These are phyloP conservation scores for Citrus mangshanensis DNA, from an alignment of 345 rosid species.

Conservation along the genomic window DNA sequence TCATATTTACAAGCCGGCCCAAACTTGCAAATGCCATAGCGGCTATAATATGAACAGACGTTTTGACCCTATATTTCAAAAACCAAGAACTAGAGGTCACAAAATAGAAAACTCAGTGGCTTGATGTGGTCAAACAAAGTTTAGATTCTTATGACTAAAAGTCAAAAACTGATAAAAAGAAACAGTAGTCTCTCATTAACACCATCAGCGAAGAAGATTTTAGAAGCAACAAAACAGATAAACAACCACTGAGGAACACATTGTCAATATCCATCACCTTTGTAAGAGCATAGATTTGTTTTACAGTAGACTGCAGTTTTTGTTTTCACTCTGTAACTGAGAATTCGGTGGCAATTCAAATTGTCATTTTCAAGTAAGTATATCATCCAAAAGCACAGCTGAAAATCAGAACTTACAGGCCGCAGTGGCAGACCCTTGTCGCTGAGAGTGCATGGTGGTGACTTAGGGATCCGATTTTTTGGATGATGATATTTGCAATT, in stretches of 20 bases:
- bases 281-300: neutral
- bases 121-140: neutral
- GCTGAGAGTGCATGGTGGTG: constrained; percentile 53
- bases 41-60: constrained; percentile 75
- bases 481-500: constrained; percentile 94
- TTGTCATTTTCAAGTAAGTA: neutral
- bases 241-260: neutral
- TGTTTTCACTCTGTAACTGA: neutral
- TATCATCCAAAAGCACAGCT: constrained; percentile 2
- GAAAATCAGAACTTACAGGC: constrained; percentile 63
- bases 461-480: constrained; percentile 45
- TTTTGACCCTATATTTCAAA: constrained; percentile 58
- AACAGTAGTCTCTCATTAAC: neutral
- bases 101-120: neutral
- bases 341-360: neutral
- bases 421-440: constrained; percentile 93
- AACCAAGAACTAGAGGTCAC: neutral
- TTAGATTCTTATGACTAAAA: neutral
- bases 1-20: constrained; percentile 91
- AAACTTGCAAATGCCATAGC: constrained; percentile 91
- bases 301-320: neutral
- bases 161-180: neutral
- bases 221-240: too few species aligned
- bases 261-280: neutral
- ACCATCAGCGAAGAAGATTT: neutral